These are phyloP conservation scores for Vishniacozyma victoriae DNA, from an alignment of 768 basidiomycete genomes.

Conservation along the genomic window DNA sequence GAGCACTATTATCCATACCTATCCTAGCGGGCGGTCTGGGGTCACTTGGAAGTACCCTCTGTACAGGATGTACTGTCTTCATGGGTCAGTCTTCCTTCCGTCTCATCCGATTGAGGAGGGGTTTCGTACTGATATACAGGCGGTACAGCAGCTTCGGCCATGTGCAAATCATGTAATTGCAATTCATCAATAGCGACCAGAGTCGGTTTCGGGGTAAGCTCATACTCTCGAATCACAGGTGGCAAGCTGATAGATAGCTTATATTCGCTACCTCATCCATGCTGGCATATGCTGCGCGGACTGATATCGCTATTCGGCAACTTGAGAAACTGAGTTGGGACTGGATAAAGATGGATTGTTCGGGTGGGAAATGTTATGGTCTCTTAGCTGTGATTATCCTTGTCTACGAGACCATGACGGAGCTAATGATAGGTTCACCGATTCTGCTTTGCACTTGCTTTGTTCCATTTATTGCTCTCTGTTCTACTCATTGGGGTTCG, in stretches of 20 bases:
- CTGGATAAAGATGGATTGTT: conserved; percentile 97
- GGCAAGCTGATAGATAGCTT: conserved; percentile 54
- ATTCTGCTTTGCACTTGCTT: conserved; percentile 86
- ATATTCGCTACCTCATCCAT: conserved; percentile 95
- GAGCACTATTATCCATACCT: conserved; percentile 49
- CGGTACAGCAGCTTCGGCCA: conserved; percentile 71
- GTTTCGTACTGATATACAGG: conserved; percentile 12
- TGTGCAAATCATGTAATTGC: conserved; percentile 98
- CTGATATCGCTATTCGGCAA: conserved; percentile 73
- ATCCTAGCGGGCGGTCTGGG: conserved; percentile 47
- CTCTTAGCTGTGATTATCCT: conserved; percentile 68
- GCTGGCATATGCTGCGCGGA: conserved; percentile 94
- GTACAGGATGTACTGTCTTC: conserved; percentile 62
- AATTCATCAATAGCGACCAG: conserved; percentile 97
- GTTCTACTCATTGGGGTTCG: conserved; percentile 74
- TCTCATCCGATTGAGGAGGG: conserved; percentile 43
- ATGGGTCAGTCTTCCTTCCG: conserved; percentile 48
- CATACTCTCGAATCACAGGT: not conserved
- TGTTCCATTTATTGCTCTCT: conserved; percentile 81
- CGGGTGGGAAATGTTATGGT: conserved; percentile 87
- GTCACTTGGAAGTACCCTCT: conserved; percentile 53
- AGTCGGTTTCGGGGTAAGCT: conserved; percentile 81
- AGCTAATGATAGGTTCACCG: conserved; percentile 73
- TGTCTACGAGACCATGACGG: not conserved
- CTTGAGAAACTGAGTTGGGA: conserved; percentile 91